Evolutionary conservation across 352 stramenopile genomes (phyloP).

Genomic region (Globisporangium camurandrum): DNA sequence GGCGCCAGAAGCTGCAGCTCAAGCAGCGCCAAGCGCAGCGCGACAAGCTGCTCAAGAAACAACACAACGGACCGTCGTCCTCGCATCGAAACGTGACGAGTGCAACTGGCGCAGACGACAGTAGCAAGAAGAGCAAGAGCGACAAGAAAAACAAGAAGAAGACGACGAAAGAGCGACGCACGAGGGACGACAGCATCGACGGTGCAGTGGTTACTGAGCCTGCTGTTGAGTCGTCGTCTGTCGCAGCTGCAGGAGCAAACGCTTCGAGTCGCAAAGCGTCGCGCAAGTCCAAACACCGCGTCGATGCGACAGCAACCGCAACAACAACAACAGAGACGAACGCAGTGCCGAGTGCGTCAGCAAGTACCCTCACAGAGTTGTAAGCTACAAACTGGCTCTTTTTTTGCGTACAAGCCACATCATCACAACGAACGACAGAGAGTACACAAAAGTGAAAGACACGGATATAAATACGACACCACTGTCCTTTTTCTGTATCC

Average conservation of each 20-base stretch:
- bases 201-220: neutral
- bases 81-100: constrained; percentile 16
- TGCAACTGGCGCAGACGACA: constrained; percentile 5
- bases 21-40: constrained; percentile 73
- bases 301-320: constrained; percentile 1
- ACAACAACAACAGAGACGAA: neutral
- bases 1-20: constrained; percentile 53
- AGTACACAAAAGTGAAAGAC: too few species aligned
- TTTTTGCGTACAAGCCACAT: too few species aligned
- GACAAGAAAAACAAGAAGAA: constrained; percentile 42
- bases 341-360: constrained; percentile 1
- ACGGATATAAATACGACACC: too few species aligned
- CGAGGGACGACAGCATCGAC: neutral
- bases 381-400: neutral
- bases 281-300: constrained; percentile 12
- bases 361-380: constrained; percentile 9
- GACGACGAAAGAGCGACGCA: constrained; percentile 2
- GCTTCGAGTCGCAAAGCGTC: constrained; percentile 13
- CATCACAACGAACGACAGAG: neutral
- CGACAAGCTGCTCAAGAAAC: constrained; percentile 78
- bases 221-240: too few species aligned
- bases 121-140: constrained; percentile 20
- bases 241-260: too few species aligned
- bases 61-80: constrained; percentile 15
- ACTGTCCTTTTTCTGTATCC: too few species aligned